A percentile compares a stretch with the other conserved stretches of the same genome.
Evolutionary conservation across 176 grass and related monocot species (phyloP).

Genomic region (Tillandsia leiboldiana): DNA sequence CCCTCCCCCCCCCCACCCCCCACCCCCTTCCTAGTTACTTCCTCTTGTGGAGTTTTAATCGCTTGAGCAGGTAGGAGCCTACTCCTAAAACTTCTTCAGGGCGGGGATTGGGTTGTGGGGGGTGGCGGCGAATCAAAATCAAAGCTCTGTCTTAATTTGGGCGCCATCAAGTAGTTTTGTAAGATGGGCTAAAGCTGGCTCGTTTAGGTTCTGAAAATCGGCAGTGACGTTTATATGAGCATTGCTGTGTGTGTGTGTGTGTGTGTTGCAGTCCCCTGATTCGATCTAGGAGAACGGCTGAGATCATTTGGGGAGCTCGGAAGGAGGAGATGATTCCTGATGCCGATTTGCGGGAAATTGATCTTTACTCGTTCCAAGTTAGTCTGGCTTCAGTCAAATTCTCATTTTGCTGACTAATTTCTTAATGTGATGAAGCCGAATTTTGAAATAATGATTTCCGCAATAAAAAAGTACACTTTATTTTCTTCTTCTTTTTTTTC

Average conservation of each 20-base stretch:
- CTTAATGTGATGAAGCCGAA: not conserved
- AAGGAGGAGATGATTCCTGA: slow-evolving; percentile 57
- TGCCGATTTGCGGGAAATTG: slow-evolving; percentile 71
- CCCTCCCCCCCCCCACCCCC: too few species aligned
- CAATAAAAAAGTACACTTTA: not conserved
- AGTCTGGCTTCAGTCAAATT: not conserved
- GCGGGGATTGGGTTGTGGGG: too few species aligned
- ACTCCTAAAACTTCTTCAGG: too few species aligned
- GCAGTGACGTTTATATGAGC: slow-evolving; percentile 11
- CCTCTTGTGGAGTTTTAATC: not conserved
- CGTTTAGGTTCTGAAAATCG: slow-evolving; percentile 4
- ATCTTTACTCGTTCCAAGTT: slow-evolving; percentile 92
- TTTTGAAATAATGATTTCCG: not conserved
- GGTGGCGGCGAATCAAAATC: too few species aligned
- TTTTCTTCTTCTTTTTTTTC: not conserved
- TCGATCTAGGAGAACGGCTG: slow-evolving; percentile 67
- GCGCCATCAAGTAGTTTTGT: not conserved
- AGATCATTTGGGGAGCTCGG: slow-evolving; percentile 68
- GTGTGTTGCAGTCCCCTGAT: slow-evolving; percentile 38
- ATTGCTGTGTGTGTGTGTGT: slow-evolving; percentile 24
- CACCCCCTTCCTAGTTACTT: not conserved
- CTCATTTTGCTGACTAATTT: not conserved
- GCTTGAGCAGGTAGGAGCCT: too few species aligned
- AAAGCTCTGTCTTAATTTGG: too few species aligned
- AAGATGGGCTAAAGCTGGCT: slow-evolving; percentile 2